Percentiles rank a stretch among this genome's conserved stretches.
Evolutionary conservation across 2,329 filamentous ascomycete genomes (phyloP).

Genomic region (Aspergillus phoenicis): DNA sequence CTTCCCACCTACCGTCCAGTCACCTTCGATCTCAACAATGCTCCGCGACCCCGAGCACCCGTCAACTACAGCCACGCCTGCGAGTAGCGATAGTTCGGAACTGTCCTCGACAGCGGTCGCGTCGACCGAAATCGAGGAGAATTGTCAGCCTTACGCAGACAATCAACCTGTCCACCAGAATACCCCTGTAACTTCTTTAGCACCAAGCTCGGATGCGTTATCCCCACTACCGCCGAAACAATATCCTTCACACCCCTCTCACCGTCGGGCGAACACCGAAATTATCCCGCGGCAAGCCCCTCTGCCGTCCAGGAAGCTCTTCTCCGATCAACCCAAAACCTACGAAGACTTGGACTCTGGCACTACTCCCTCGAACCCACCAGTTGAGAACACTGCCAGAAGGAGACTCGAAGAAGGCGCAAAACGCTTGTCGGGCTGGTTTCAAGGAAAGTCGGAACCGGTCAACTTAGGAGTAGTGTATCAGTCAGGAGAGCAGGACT

Average conservation of each 20-base stretch:
- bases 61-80: conserved; percentile 22
- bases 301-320: conserved; percentile 25
- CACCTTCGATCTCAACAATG: conserved; percentile 22
- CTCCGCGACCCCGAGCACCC: conserved; percentile 21
- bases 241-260: conserved; percentile 25
- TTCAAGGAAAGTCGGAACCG: conserved; percentile 56
- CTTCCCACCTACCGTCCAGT: conserved; percentile 19
- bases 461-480: conserved; percentile 47
- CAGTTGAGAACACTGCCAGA: conserved; percentile 31
- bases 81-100: conserved; percentile 15
- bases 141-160: conserved; percentile 20
- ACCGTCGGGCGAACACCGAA: conserved; percentile 41
- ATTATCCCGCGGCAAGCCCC: conserved; percentile 29
- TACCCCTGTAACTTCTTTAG: conserved; percentile 20
- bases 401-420: conserved; percentile 37
- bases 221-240: conserved; percentile 20
- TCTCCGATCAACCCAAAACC: conserved; percentile 29
- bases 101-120: conserved; percentile 15
- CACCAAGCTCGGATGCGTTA: conserved; percentile 20
- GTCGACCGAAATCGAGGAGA: conserved; percentile 16
- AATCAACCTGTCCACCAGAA: conserved; percentile 16
- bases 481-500: conserved; percentile 16
- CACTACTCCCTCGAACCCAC: conserved; percentile 14
- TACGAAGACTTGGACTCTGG: conserved; percentile 26
- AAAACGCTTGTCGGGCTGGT: conserved; percentile 53